A percentile compares a stretch with the other conserved stretches of the same genome.
These are phyloP conservation scores for Fusarium sororula DNA, from an alignment of 2,329 filamentous ascomycete genomes.

Conservation along the genomic window DNA sequence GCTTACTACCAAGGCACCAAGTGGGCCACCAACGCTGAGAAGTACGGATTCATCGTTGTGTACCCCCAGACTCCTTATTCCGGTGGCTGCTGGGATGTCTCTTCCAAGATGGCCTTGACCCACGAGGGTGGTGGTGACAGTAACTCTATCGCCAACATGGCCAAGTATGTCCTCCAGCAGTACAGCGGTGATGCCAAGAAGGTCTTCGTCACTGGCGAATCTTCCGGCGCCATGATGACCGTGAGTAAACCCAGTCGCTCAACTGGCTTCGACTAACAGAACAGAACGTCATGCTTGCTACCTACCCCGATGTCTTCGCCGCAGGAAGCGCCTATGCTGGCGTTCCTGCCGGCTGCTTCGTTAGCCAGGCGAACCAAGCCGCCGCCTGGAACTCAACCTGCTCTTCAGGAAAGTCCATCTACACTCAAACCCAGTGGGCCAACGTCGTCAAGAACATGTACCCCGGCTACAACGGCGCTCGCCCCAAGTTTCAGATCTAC, in stretches of 20 bases:
- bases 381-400: conserved; percentile 13
- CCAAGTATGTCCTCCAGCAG: conserved; percentile 5
- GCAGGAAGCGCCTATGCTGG: conserved; percentile 13
- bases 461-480: conserved; percentile 7
- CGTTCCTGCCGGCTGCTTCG: conserved; percentile 9
- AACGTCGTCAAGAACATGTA: conserved; percentile 21
- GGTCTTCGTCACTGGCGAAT: conserved; percentile 17
- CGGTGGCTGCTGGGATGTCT: conserved; percentile 15
- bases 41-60: conserved; percentile 11
- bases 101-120: conserved; percentile 12
- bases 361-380: conserved; percentile 1
- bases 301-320: conserved; percentile 4
- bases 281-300: conserved; percentile 14
- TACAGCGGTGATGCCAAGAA: conserved; percentile 11
- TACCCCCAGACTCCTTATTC: conserved; percentile 20
- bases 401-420: neutral
- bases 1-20: conserved; percentile 4
- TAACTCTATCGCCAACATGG: conserved; percentile 16
- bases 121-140: conserved; percentile 7
- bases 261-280: neutral
- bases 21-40: conserved; percentile 19
- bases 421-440: conserved; percentile 9
- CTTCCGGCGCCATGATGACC: conserved; percentile 20
- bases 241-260: neutral
- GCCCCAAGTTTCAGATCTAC: conserved; percentile 16